Percentiles rank a stretch among this genome's conserved stretches.
phyloP scores from a whole-genome alignment of 495 filamentous ascomycete genomes.

The Neurospora sp. region DNA sequence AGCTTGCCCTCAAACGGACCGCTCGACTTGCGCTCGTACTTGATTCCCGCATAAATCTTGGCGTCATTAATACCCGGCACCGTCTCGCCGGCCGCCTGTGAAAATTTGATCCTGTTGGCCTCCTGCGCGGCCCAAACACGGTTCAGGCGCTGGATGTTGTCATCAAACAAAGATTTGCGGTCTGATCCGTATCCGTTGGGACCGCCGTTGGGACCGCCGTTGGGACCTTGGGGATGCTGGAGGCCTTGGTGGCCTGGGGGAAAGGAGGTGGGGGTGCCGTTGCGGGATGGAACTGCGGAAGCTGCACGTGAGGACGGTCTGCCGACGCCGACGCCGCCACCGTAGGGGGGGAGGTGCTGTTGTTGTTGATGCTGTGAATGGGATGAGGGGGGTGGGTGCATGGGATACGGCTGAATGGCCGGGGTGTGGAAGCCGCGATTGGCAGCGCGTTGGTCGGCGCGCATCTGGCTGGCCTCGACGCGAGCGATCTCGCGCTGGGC shows the following conservation, averaged over 20 bases:
- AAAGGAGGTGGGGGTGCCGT: not conserved
- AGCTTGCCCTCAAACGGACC: constrained; percentile 44
- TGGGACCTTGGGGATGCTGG: not conserved
- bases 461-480: constrained; percentile 29
- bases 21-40: constrained; percentile 40
- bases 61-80: constrained; percentile 32
- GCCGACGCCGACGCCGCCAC: not conserved
- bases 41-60: constrained; percentile 41
- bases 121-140: constrained; percentile 38
- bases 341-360: not conserved
- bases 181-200: not conserved
- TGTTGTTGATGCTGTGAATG: not conserved
- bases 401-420: not conserved
- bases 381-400: not conserved
- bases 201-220: not conserved
- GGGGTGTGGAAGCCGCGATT: constrained; percentile 13
- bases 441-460: constrained; percentile 27
- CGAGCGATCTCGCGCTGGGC: constrained; percentile 34
- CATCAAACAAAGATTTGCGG: constrained; percentile 24
- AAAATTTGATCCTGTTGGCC: constrained; percentile 21
- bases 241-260: not conserved
- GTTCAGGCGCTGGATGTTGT: constrained; percentile 34
- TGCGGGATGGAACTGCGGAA: not conserved
- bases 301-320: not conserved
- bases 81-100: constrained; percentile 31